A percentile compares a stretch with the other conserved stretches of the same genome.
phyloP scores from a whole-genome alignment of 2,329 filamentous ascomycete genomes.

The Colletotrichum neosansevieriae region DNA sequence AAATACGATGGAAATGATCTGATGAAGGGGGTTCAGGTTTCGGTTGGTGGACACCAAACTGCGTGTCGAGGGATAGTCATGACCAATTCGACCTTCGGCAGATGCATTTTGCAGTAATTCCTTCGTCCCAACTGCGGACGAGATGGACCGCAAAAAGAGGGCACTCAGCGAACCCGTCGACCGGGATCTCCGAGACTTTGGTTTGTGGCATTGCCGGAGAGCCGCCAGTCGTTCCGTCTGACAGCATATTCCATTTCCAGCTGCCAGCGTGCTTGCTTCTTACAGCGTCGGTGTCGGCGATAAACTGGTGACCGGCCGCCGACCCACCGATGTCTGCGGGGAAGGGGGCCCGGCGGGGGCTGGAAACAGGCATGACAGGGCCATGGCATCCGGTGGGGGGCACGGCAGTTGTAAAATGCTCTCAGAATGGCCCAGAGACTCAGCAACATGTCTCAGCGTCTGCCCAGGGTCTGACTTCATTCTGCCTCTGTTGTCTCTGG shows the following conservation, averaged over 20 bases:
- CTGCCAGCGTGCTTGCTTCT: background rate
- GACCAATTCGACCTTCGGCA: slow-evolving; percentile 33
- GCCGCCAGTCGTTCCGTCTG: background rate
- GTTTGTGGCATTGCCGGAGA: background rate
- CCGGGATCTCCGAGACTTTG: slow-evolving; percentile 11
- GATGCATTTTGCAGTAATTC: slow-evolving; percentile 25
- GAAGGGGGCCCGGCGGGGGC: slow-evolving; percentile 7
- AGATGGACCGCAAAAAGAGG: background rate
- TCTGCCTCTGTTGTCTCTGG: slow-evolving; percentile 13
- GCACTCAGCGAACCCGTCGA: background rate
- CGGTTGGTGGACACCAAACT: slow-evolving; percentile 8
- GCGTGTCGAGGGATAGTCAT: slow-evolving; percentile 1
- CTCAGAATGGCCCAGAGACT: background rate
- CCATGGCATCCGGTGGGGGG: slow-evolving; percentile 26
- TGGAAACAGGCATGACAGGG: slow-evolving; percentile 33
- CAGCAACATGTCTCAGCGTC: background rate
- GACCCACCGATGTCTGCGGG: slow-evolving; percentile 30
- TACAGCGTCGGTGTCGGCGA: background rate
- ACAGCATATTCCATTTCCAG: background rate
- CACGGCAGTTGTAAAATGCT: slow-evolving; percentile 34
- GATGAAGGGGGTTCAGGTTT: slow-evolving; percentile 19
- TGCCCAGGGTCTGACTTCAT: background rate
- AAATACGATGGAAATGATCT: background rate
- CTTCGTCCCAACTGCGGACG: background rate
- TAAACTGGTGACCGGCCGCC: background rate